These are phyloP conservation scores for Ascochyta lentis DNA, from an alignment of 2,329 filamentous ascomycete species.

Conservation along the genomic window DNA sequence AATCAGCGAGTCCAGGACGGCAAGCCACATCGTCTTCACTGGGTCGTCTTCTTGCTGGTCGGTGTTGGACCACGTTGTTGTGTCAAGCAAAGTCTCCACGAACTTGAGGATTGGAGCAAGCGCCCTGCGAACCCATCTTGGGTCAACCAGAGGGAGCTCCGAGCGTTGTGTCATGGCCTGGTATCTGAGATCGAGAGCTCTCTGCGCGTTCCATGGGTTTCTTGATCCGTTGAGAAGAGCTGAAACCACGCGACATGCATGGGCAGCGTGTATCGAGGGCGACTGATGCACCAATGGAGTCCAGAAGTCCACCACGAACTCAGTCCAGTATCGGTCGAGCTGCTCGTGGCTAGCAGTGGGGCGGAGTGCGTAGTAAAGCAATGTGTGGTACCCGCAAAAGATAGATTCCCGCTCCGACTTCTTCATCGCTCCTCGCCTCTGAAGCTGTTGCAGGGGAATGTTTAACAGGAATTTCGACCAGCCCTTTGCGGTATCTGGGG, in stretches of 20 bases:
- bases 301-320: conserved; percentile 72
- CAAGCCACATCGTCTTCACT: conserved; percentile 67
- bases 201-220: conserved; percentile 76
- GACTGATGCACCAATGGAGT: conserved; percentile 31
- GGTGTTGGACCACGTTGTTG: conserved; percentile 54
- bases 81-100: conserved; percentile 61
- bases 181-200: conserved; percentile 65
- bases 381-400: conserved; percentile 74
- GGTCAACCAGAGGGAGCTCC: conserved; percentile 84
- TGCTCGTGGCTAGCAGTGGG: conserved; percentile 71
- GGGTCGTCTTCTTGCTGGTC: conserved; percentile 49
- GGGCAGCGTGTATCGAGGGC: conserved; percentile 31
- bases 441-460: conserved; percentile 37
- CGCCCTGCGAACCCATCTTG: conserved; percentile 85
- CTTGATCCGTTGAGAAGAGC: conserved; percentile 68
- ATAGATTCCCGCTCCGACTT: conserved; percentile 65
- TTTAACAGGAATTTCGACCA: conserved; percentile 41
- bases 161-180: conserved; percentile 59
- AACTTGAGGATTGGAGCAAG: conserved; percentile 69
- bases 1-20: conserved; percentile 68
- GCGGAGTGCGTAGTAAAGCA: conserved; percentile 60
- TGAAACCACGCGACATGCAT: conserved; percentile 69
- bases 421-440: conserved; percentile 66
- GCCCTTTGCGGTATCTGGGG: conserved; percentile 61
- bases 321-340: conserved; percentile 79